Base-by-base conservation (phyloP, 306 rosid species). In the Dryas alaskensis region DNA sequence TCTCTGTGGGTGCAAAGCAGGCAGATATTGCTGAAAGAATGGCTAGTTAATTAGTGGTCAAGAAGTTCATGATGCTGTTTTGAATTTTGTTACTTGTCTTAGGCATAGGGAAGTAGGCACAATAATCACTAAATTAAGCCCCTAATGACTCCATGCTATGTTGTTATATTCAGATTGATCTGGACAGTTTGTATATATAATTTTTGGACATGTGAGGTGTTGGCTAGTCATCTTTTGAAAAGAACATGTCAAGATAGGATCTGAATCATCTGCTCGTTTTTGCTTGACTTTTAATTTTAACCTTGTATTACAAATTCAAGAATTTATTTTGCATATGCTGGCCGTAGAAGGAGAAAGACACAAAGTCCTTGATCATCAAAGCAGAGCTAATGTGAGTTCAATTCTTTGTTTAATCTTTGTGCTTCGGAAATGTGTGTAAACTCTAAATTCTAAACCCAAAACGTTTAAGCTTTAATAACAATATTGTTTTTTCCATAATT, bases 1-100 rank as follows among this genome's bases (percentile, higher is more conserved):
- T 83, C 12, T 59, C 83, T 3, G 76, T 83, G 37, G 86, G 83
- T 49, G 83, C 86, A 7, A 78, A 79, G 70, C 80, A 78, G 49
- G 71, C 80, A 13, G 63, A 69, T 0, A 45, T 39, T 10, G 61
- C 72, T 27, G 48, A 69, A 27, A 53, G 65, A 37, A n/a, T 80
- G 73, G 66, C 65, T 72, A 42, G 50, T 64, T 64, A 64, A 64
- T 45, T 58, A 13, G 22, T 4, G 19, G 65, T 57, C 65, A 19
- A 19, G 54, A 53, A 55, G 25, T 44, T 17, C 7, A 44, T 22
- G 50, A 44, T 44, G 65, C 7, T 58, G 25, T 8, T 71, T 67
- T 55, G 19, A 7, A 14, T 58, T 72, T 8, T 54, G 42, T 13
- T 58, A 17, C 8, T 5, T 12, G n/a, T 68, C 14, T 9, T 49